A percentile compares a stretch with the other conserved stretches of the same genome.
phyloP scores from a whole-genome alignment of 306 rosid genomes.

The Delonix regia region DNA sequence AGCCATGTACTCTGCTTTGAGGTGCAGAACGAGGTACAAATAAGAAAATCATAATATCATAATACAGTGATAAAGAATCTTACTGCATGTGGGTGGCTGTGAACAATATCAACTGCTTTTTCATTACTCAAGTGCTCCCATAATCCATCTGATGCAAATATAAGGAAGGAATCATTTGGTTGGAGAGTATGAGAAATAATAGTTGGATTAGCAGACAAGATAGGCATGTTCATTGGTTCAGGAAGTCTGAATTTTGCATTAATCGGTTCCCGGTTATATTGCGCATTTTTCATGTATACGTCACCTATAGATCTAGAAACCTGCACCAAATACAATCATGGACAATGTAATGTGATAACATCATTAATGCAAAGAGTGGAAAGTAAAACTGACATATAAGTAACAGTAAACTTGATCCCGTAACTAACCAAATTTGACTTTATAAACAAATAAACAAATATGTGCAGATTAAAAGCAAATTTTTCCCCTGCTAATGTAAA shows the following conservation, averaged over 20 bases:
- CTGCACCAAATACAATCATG: constrained; percentile 59
- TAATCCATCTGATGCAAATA: constrained; percentile 95
- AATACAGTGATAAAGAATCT: constrained; percentile 33
- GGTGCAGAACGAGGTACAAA: constrained; percentile 7
- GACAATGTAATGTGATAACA: background rate
- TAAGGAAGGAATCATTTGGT: constrained; percentile 89
- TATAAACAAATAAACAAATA: constrained; percentile 7
- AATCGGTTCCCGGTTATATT: constrained; percentile 71
- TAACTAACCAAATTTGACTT: constrained; percentile 9
- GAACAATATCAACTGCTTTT: constrained; percentile 83
- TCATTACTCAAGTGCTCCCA: constrained; percentile 94
- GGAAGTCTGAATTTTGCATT: constrained; percentile 76
- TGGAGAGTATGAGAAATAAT: constrained; percentile 74
- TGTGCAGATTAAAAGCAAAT: background rate
- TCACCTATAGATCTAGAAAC: constrained; percentile 91
- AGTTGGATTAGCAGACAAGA: constrained; percentile 74
- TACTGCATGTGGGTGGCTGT: constrained; percentile 68
- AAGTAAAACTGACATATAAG: constrained; percentile 13
- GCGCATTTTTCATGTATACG: constrained; percentile 79
- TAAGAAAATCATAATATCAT: constrained; percentile 23
- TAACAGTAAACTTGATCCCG: constrained; percentile 9
- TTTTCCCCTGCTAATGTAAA: background rate
- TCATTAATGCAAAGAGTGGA: background rate
- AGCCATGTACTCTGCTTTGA: background rate
- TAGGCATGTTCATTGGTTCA: constrained; percentile 84